A percentile compares a stretch with the other conserved stretches of the same genome.
Evolutionary conservation across 1,284 basidiomycete genomes (phyloP).

Genomic region (Ganoderma resinaceum): DNA sequence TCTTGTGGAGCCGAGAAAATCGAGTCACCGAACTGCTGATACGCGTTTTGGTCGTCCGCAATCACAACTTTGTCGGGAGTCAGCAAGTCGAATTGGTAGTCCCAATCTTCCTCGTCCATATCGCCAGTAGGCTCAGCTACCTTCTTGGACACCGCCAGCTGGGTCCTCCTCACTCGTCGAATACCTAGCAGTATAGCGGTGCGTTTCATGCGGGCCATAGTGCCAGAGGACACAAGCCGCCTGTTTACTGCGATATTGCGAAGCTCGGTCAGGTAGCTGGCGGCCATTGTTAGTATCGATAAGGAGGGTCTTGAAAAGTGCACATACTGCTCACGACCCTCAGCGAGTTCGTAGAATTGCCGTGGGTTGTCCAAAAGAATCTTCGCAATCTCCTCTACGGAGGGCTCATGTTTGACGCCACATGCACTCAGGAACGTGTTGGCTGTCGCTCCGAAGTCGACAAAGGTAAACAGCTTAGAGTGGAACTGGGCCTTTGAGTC

Average conservation of each 20-base stretch:
- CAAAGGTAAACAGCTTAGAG: slow-evolving; percentile 84
- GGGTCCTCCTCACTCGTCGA: slow-evolving; percentile 56
- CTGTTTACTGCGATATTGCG: slow-evolving; percentile 86
- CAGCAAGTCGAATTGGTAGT: slow-evolving; percentile 69
- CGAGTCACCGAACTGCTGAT: slow-evolving; percentile 79
- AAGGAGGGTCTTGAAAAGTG: background rate
- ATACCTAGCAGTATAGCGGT: slow-evolving; percentile 79
- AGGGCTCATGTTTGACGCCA: slow-evolving; percentile 91
- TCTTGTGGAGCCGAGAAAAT: slow-evolving; percentile 91
- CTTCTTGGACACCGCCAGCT: slow-evolving; percentile 40
- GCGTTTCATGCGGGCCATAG: slow-evolving; percentile 70
- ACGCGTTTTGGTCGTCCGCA: slow-evolving; percentile 81
- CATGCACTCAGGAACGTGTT: slow-evolving; percentile 88
- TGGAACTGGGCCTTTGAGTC: slow-evolving; percentile 63
- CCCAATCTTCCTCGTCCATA: slow-evolving; percentile 70
- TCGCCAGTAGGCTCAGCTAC: slow-evolving; percentile 39
- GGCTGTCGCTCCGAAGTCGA: slow-evolving; percentile 88
- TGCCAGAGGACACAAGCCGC: slow-evolving; percentile 62
- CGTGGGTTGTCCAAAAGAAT: slow-evolving; percentile 71
- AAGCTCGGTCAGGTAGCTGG: slow-evolving; percentile 83
- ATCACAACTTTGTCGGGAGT: slow-evolving; percentile 72
- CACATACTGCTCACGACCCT: slow-evolving; percentile 64
- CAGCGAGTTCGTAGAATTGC: slow-evolving; percentile 73
- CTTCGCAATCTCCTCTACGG: slow-evolving; percentile 78
- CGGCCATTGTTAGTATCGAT: background rate